Base-by-base conservation (phyloP, 495 filamentous ascomycete species). In the Trichoderma erinaceum region DNA sequence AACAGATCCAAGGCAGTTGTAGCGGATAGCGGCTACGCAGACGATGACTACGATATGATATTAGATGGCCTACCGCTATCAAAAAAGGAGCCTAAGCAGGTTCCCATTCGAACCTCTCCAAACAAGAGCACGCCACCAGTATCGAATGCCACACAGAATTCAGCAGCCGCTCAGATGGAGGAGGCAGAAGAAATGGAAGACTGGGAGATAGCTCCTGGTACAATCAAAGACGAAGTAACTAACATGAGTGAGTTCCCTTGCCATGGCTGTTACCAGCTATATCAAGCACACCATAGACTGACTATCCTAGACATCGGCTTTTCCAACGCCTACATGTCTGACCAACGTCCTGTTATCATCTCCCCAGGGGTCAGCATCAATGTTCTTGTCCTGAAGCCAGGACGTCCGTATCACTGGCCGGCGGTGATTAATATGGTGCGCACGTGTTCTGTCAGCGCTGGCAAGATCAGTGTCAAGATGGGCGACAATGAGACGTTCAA, bases 301-400 rank as follows among this genome's bases (percentile, higher is more conserved):
- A 15, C 41, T 25, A 15, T 41, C 11, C 6, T 38, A 78, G 77
- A 73, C 21, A 68, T 79, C 23, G 78, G 77, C 21, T 81, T 75
- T 69, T 82, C 80, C 15, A 78, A 77, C n/a, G 63, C 79, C 8
- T 80, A 73, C 67, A 72, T 81, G 7, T 68, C 73, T 4, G 71
- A 72, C 38, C 69, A 70, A 48, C 68, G 75, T 13, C 66, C 67
- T 0, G 70, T 78, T 6, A 68, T 66, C 1, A 74, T 79, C 7
- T 69, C 70, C 48, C 71, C 75, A 7, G 76, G 75, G 64, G 67
- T 80, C 0, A 64, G 70, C 23, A 75, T 79, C 73, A 75, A 74
- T 67, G 70, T 79, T 29, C 68, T 77, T 23, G 75, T 71, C 11
- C 69, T 81, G 12, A 48, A 68, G 56, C 64, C 75, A 3, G 79